Conservation (phyloP, 441 rosid species). For the Bocquillonia castaneifolia region DNA sequence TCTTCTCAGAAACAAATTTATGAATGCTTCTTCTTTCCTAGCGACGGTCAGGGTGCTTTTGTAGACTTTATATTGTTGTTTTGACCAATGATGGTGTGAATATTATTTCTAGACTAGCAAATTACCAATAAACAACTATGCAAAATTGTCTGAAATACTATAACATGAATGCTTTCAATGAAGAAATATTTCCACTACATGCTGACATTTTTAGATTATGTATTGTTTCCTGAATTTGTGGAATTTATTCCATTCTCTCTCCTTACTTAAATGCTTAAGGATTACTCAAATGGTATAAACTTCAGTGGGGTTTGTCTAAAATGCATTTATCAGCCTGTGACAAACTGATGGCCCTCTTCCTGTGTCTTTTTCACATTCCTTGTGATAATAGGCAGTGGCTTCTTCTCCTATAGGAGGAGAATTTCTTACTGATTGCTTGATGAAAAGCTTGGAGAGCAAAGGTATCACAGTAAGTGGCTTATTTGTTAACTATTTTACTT, state of each 20-base stretch:
- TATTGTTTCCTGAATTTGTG: background rate
- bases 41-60: background rate
- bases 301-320: background rate
- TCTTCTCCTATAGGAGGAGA: slow-evolving; percentile 93
- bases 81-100: background rate
- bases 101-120: background rate
- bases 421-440: slow-evolving; percentile 85
- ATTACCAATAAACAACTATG: background rate
- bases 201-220: no score
- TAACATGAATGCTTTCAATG: background rate
- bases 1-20: background rate
- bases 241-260: no score
- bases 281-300: background rate
- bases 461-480: slow-evolving; percentile 60
- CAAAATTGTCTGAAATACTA: background rate
- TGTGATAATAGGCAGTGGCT: slow-evolving; percentile 59
- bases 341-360: slow-evolving; percentile 8
- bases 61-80: background rate
- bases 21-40: background rate
- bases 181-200: no score
- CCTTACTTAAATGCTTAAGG: background rate
- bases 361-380: background rate
- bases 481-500: slow-evolving; percentile 4
- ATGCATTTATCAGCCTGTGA: background rate
- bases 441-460: slow-evolving; percentile 97